Evolutionary conservation across 805 yeast species (phyloP), one percentile per base, ranked within the genome.

Genomic region (Candida berthetii): DNA sequence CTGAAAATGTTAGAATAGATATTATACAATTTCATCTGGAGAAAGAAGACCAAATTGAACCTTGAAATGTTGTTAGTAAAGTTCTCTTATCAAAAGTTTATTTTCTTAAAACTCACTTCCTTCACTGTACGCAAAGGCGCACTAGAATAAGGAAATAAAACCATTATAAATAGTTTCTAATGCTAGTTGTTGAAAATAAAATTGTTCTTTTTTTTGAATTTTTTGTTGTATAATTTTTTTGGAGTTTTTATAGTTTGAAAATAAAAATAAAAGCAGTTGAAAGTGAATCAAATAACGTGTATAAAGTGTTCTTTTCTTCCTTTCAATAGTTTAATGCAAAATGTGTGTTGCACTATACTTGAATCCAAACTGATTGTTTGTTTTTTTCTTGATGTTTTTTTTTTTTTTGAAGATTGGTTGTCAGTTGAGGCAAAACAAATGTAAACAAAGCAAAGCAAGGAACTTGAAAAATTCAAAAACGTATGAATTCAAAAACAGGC

Each of bases 41-140:
- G 98, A 89, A 48, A 93, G 79, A 56, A 93, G 80, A 48, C 99
- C 99, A 72, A 93, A 95, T 72, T 93, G 99, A 61, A 90, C 80
- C 84, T 78, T 43, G 18, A 40, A 36, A 32, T 27, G 19, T 9
- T 18, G 39, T 37, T 37, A 37, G 34, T 37, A 19, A 37, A 5
- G 4, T 13, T 22, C 24, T 8, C 34, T 17, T 35, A 14, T 14
- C 29, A 11, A 35, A 17, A 15, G 7, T n/a, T 18, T 15, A 19
- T 31, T 34, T 15, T 22, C 20, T 38, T 31, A 28, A 40, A 41
- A 69, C 81, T 48, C 68, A 81, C 97, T 76, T 93, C 99, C 69
- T 90, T 91, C 48, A 93, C 90, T 40, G 96, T 82, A 65, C 98
- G 88, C 65, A 93, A 79, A 42, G 99, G 99, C 47, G 99, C 99